phyloP scores from a whole-genome alignment of 352 stramenopile genomes.

The Globisporangium canariense region DNA sequence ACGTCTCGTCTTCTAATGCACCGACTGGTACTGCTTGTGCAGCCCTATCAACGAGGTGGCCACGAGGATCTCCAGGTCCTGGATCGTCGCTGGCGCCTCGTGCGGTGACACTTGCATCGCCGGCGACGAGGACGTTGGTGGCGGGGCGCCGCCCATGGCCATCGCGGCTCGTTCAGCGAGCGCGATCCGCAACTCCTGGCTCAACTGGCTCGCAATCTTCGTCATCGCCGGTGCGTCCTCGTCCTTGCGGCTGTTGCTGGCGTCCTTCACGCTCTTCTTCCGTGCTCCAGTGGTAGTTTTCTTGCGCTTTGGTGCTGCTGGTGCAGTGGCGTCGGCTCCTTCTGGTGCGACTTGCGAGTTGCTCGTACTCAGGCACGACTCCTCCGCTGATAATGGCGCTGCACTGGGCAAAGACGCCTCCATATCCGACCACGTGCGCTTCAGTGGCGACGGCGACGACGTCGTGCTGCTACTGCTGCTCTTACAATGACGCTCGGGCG shows the following conservation, averaged over 20 bases:
- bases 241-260: conserved; percentile 5
- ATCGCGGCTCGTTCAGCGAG: conserved; percentile 15
- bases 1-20: conserved; percentile 37
- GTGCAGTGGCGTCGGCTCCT: neutral
- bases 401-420: conserved; percentile 26
- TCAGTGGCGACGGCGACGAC: conserved; percentile 35
- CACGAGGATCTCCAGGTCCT: conserved; percentile 75
- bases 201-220: conserved; percentile 28
- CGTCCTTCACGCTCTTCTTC: conserved; percentile 35
- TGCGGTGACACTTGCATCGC: conserved; percentile 1
- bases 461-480: conserved; percentile 11
- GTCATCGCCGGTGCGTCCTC: conserved; percentile 13
- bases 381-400: neutral
- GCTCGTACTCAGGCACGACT: neutral
- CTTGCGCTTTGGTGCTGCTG: conserved; percentile 30
- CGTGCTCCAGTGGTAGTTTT: conserved; percentile 25
- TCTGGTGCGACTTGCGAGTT: neutral
- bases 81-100: conserved; percentile 19
- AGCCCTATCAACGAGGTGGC: conserved; percentile 73
- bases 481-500: conserved; percentile 20
- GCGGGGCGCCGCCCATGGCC: neutral
- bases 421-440: conserved; percentile 53
- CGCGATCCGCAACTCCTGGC: conserved; percentile 33
- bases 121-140: conserved; percentile 13
- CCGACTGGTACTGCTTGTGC: conserved; percentile 68